Conservation (phyloP, 768 basidiomycete species). For the Boletus insuetus region DNA sequence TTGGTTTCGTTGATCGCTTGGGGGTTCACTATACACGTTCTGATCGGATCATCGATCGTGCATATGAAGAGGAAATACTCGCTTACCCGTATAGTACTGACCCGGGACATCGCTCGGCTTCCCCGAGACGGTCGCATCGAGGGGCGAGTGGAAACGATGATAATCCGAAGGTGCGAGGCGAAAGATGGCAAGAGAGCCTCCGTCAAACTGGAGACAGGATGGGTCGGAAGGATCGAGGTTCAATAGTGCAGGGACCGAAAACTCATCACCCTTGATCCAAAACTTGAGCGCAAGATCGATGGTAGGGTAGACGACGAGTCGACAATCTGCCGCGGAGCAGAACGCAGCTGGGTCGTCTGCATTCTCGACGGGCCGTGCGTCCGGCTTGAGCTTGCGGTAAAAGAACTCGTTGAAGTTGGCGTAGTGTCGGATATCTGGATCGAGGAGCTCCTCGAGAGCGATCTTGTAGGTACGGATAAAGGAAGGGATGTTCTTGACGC, state of each 20-base stretch:
- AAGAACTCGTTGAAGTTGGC: conserved; percentile 80
- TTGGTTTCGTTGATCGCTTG: conserved; percentile 69
- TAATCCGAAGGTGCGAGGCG: conserved; percentile 80
- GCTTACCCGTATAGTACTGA: conserved; percentile 58
- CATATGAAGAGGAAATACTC: neutral
- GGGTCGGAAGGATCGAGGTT: conserved; percentile 43
- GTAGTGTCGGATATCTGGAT: conserved; percentile 61
- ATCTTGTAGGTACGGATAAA: conserved; percentile 59
- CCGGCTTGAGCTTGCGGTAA: conserved; percentile 52
- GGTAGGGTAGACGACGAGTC: conserved; percentile 65
- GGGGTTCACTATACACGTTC: conserved; percentile 55
- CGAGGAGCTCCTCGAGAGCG: conserved; percentile 54
- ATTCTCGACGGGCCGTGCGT: conserved; percentile 59
- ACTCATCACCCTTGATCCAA: conserved; percentile 76
- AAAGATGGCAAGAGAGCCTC: conserved; percentile 60
- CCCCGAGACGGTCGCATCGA: conserved; percentile 49
- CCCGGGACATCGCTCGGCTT: conserved; percentile 48
- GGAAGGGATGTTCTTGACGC: conserved; percentile 49
- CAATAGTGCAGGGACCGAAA: conserved; percentile 63
- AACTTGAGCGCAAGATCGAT: conserved; percentile 60
- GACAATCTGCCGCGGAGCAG: conserved; percentile 69
- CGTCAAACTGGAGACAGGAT: conserved; percentile 38
- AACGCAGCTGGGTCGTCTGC: conserved; percentile 50
- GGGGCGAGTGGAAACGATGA: conserved; percentile 75
- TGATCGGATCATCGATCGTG: neutral